Percentiles rank a stretch among this genome's conserved stretches.
Evolutionary conservation across 2,329 filamentous ascomycete genomes (phyloP).

Genomic region (Endothia cerciana): DNA sequence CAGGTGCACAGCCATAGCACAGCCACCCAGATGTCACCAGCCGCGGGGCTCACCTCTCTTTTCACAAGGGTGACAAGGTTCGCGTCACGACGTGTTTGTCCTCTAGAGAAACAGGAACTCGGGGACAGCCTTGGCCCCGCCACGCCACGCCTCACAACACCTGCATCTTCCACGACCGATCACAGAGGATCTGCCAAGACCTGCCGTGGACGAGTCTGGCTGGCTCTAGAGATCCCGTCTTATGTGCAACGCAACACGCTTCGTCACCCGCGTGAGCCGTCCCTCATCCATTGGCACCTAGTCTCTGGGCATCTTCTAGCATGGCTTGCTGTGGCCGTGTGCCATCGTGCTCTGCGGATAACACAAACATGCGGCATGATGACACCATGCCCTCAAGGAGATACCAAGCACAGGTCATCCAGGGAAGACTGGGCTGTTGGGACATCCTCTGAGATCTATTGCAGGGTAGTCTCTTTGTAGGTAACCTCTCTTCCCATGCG

Average conservation of each 20-base stretch:
- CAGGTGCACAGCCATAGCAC: no score
- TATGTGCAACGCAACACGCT: constrained; percentile 21
- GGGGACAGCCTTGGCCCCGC: background rate
- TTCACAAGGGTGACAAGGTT: no score
- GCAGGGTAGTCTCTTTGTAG: no score
- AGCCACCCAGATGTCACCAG: no score
- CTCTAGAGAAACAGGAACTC: background rate
- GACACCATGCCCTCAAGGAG: no score
- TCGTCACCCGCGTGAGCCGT: constrained; percentile 15
- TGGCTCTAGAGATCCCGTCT: background rate
- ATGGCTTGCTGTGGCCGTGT: background rate
- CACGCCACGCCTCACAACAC: background rate
- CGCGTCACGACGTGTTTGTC: no score
- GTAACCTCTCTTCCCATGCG: no score
- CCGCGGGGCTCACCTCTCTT: no score
- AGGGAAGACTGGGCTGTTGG: no score
- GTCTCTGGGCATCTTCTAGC: background rate
- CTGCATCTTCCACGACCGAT: background rate
- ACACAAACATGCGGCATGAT: background rate
- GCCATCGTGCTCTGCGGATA: background rate
- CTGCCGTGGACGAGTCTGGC: background rate
- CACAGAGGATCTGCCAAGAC: background rate
- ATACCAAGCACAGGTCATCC: no score
- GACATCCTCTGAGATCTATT: no score
- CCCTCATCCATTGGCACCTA: background rate